These are phyloP conservation scores for Arxiozyma bovina DNA, from an alignment of 1,139 yeast genomes.

Conservation along the genomic window DNA sequence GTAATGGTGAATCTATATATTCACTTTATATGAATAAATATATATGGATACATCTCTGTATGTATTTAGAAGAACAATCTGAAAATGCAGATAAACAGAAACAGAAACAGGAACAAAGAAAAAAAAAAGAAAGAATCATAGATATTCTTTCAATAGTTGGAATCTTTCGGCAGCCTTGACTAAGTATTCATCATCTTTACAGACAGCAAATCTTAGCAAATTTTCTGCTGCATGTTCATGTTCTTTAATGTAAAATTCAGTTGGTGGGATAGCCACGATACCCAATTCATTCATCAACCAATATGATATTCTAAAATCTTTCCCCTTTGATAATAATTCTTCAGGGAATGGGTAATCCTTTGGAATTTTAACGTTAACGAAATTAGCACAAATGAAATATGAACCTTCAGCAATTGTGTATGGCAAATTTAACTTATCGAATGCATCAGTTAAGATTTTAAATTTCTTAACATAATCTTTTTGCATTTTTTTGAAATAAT, in stretches of 20 bases:
- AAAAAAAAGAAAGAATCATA: conserved; percentile 19
- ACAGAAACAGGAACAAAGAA: conserved; percentile 10
- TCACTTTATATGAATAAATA: too few species aligned
- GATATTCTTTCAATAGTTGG: conserved; percentile 56
- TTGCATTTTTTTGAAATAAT: conserved; percentile 65
- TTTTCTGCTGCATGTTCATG: conserved; percentile 72
- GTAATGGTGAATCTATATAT: too few species aligned
- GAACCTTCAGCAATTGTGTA: conserved; percentile 91
- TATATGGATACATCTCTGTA: background rate
- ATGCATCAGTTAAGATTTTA: conserved; percentile 59
- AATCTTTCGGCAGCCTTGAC: conserved; percentile 76
- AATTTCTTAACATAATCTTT: conserved; percentile 61
- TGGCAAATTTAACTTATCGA: conserved; percentile 80
- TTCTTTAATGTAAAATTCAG: conserved; percentile 74
- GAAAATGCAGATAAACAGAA: background rate
- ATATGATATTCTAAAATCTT: conserved; percentile 80
- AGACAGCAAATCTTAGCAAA: conserved; percentile 86
- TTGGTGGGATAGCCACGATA: conserved; percentile 92
- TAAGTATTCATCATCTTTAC: conserved; percentile 77
- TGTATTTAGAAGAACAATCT: too few species aligned
- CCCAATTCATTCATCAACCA: conserved; percentile 92
- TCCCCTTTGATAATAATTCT: conserved; percentile 57
- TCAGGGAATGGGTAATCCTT: conserved; percentile 61
- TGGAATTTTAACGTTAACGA: conserved; percentile 74
- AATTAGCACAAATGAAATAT: conserved; percentile 81